Evolutionary conservation across 495 filamentous ascomycete genomes (phyloP), one percentile per base, ranked within the genome.

Genomic region (Lepidopterella palustris): DNA sequence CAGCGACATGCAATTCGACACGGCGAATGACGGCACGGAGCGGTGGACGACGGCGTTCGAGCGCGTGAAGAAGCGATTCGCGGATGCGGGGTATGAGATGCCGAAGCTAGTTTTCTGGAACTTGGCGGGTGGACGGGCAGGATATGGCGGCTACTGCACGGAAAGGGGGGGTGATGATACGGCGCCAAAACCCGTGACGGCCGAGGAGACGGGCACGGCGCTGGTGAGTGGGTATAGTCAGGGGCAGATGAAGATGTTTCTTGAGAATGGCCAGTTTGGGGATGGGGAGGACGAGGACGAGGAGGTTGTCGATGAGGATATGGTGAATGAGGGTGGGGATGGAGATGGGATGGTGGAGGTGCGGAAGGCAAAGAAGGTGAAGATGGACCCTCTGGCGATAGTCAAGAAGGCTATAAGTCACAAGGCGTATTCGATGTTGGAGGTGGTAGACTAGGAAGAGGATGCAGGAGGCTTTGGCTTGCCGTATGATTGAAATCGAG

Each of bases 71-170:
- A 40, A 52, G 26, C 63, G 59, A 45, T 80, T 62, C 64, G 58
- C 55, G 28, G 67, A 66, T 4, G 72, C 73, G 11, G 78, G 78
- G 13, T 80, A 79, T 59, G 69, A 75, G 59, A 69, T 80, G 66
- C 78, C 78, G 4, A 68, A 72, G 68, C 67, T 80, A 21, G 67
- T 79, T 27, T 80, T 77, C 60, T 80, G 78, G 78, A 80, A 79
- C 59, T 67, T 80, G 24, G 74, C 73, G 0, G 75, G 69, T 26
- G 70, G 69, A 4, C 60, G 64, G 1, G 70, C 67, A 18, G 64
- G 68, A 29, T 71, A 67, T 25, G 29, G 55, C 11, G 55, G 45
- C 26, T 27, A 39, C 21, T 10, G 28, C 9, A 18, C n/a, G 11
- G 18, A 27, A 13, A 23, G 45, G 13, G 5, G 53, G 42, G 2